A percentile compares a stretch with the other conserved stretches of the same genome.
phyloP scores from a whole-genome alignment of 176 grass and related monocot species.

The Cymbopogon citratus region DNA sequence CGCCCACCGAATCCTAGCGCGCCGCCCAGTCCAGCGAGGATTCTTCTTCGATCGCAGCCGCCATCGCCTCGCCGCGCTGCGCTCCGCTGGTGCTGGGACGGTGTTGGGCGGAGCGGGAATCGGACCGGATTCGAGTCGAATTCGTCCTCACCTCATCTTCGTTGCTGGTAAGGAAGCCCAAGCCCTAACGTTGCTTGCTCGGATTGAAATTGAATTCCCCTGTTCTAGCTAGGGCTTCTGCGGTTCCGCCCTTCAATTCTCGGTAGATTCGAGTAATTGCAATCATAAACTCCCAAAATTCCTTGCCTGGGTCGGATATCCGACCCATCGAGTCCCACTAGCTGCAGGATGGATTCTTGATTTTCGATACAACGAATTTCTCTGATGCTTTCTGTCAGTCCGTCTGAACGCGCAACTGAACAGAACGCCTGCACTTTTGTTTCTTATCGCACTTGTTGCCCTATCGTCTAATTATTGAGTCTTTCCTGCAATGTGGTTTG shows the following conservation, averaged over 20 bases:
- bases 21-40: not conserved
- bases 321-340: not conserved
- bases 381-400: not conserved
- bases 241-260: not conserved
- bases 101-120: not conserved
- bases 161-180: not conserved
- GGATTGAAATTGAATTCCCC: not conserved
- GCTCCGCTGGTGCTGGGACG: not conserved
- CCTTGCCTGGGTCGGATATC: not conserved
- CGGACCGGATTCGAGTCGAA: not conserved
- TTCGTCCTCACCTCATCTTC: not conserved
- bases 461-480: not conserved
- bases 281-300: not conserved
- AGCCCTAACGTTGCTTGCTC: not conserved
- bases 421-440: not conserved
- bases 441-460: not conserved
- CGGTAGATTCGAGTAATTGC: not conserved
- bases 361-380: not conserved
- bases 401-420: not conserved
- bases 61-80: not conserved
- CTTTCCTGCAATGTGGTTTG: too few relatives aligned
- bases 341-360: not conserved
- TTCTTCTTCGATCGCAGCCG: not conserved
- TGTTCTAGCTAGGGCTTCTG: not conserved
- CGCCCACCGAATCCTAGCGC: not conserved